Base-by-base conservation (phyloP, 495 filamentous ascomycete genomes). In the Aspergillus sclerotiicarbonarius region DNA sequence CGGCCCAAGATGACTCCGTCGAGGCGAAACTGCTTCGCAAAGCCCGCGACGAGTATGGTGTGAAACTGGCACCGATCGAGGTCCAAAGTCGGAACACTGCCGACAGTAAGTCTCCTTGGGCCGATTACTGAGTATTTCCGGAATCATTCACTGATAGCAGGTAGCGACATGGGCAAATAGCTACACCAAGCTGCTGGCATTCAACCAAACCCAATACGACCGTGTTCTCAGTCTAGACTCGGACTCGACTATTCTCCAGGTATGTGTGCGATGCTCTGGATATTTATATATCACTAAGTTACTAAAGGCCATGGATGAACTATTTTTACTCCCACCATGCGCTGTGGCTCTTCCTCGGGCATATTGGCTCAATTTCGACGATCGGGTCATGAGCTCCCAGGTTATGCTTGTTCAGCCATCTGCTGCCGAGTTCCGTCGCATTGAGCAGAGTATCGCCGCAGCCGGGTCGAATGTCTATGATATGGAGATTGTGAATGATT, bases 401-500 rank as follows among this genome's bases (percentile, higher is more conserved):
- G 33, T 89, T 29, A 73, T 87, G 58, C 71, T 89, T 8, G 62
- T 88, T 18, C 60, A 80, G 43, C 85, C 86, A 0, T 80, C 78
- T 25, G 61, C 62, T 4, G 47, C 63, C 9, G 76, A 78, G 19
- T 82, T 83, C 30, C 61, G 65, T 7, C 77, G 74, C 20, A 67
- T 85, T n/a, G 54, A 71, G 29, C 16, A 45, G 5, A 49, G 35
- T 3, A 25, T 53, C 33, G 18, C 50, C 9, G 33, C 41, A 15
- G 51, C 31, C 5, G 18, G 37, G 4, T 48, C 63, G 16, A 63
- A 72, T 32, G 75, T 77, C 16, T 85, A 80, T 52, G 82, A 87
- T 57, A 86, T 86, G 85, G 86, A 90, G 56, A 80, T 90, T 8
- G 61, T 90, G 21, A 90, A 90, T 63, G 61, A 73, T 4, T 73